Base-by-base conservation (phyloP, 805 yeast species). In the Kuraishia hungarica region DNA sequence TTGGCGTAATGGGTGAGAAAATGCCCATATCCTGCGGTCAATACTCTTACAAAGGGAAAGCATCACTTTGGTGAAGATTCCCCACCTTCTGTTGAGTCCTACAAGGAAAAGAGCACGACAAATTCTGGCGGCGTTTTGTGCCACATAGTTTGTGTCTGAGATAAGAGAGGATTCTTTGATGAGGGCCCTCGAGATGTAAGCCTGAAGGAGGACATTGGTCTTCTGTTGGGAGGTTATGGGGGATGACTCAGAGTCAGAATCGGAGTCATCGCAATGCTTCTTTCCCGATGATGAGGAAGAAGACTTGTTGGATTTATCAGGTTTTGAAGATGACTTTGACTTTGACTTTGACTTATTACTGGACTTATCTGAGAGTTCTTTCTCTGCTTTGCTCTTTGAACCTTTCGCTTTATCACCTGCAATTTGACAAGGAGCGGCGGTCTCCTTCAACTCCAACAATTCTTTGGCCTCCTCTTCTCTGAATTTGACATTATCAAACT, bases 81-180 rank as follows among this genome's bases (percentile, higher is more conserved):
- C 97, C 99, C 99, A 94, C 56, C 96, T 76, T 61, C 99, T 76
- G 64, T 89, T 88, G 39, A 94, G 73, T 43, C 96, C 96, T 58
- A 94, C 83, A 58, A 92, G 72, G 62, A 94, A 91, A 52, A 96
- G 74, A 0, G 99, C 97, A 24, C 98, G 81, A 60, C 96, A 83
- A 39, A 94, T 93, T 74, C 99, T 84, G 1, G 93, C 90, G 2
- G 97, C 81, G 64, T 94, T 94, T 64, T 94, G 99, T 1, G 98
- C 97, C 55, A 94, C 96, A 67, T 94, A 94, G 59, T 89, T 87
- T 52, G 89, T 78, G 68, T 94, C 99, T 0, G 97, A 89, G 2
- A 81, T 74, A 56, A 94, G 73, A 0, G 99, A 87, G 2, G 97
- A 83, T 56, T 90, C 97, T 56, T 78, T 81, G 43, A 92, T 80